These are phyloP conservation scores for Vigna trinervia DNA, from an alignment of 306 rosid species.

Conservation along the genomic window DNA sequence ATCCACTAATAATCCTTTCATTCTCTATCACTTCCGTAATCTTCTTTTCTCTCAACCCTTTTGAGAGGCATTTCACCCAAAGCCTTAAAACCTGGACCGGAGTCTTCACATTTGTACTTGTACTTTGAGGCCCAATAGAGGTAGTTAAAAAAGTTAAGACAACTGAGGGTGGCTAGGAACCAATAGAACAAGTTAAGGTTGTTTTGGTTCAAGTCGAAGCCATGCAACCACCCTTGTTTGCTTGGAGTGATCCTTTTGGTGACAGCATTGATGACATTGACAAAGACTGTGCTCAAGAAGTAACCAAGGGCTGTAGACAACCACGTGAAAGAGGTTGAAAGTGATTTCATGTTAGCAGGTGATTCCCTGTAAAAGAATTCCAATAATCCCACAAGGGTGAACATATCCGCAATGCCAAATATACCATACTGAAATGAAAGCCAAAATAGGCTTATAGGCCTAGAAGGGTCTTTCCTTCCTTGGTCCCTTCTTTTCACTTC, in stretches of 20 bases:
- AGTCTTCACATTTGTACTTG: constrained; percentile 69
- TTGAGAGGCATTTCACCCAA: constrained; percentile 21
- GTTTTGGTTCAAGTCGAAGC: constrained; percentile 59
- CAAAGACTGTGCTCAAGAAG: constrained; percentile 68
- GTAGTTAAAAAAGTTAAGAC: constrained; percentile 70
- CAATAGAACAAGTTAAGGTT: constrained; percentile 75
- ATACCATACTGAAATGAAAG: constrained; percentile 76
- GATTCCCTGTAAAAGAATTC: constrained; percentile 86
- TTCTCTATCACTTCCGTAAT: background rate
- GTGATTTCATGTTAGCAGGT: constrained; percentile 76
- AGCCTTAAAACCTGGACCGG: constrained; percentile 30
- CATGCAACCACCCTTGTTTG: constrained; percentile 72
- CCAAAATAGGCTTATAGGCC: constrained; percentile 74
- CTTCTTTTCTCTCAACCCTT: constrained; percentile 35
- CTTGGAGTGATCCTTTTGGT: constrained; percentile 61
- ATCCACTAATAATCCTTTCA: constrained; percentile 25
- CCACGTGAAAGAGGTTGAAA: constrained; percentile 78
- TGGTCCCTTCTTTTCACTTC: constrained; percentile 72
- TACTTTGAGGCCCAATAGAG: constrained; percentile 72
- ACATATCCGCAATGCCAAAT: constrained; percentile 91
- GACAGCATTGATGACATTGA: constrained; percentile 63
- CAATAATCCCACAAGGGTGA: constrained; percentile 78
- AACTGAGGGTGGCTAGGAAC: constrained; percentile 78
- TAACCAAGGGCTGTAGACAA: constrained; percentile 74
- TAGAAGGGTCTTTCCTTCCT: constrained; percentile 49